Evolutionary conservation across 2,329 filamentous ascomycete genomes (phyloP), one percentile per base, ranked within the genome.

Genomic region (Septoria petroselini): DNA sequence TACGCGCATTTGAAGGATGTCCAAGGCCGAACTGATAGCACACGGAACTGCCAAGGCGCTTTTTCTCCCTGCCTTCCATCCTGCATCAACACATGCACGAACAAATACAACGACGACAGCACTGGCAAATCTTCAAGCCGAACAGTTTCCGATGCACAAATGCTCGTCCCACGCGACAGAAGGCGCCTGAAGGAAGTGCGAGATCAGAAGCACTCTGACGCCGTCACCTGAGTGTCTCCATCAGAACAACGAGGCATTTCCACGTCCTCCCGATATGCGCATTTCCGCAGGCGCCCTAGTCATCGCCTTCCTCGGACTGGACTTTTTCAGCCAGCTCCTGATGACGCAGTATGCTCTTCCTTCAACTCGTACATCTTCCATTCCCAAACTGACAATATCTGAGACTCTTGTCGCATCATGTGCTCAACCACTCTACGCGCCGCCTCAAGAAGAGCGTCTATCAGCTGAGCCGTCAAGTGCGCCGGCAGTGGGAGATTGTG

Each of bases 271-370:
- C 5, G 9, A 9, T 9, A 46, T 46, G 43, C 43, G 43, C 33
- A 46, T 46, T 33, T 38, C 43, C 15, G 43, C 43, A 11, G 43
- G 43, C 25, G 34, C 43, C 1, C 33, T 46, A 14, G 43, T 46
- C 23, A 39, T 46, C n/a, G 43, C 43, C 15, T 46, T 46, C 18
- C 25, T 46, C 9, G 43, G 43, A 9, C 8, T 46, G 23, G 43
- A 46, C 7, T 39, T 46, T 15, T 19, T 46, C 21, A 34, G 29
- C 7, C 43, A 46, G 17, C 17, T 46, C 33, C 43, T 46, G 14
- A 27, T 46, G 25, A 46, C 43, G 6, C 43, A 46, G 43, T 46
- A 3, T 38, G 43, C 39, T 11, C 17, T 38, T 5, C 17, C 14
- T 4, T 4, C 18, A 21, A 17, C 11, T 8, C 33, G 1, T 8